phyloP scores from a whole-genome alignment of 306 rosid genomes.

The Citrullus mucosospermus region DNA sequence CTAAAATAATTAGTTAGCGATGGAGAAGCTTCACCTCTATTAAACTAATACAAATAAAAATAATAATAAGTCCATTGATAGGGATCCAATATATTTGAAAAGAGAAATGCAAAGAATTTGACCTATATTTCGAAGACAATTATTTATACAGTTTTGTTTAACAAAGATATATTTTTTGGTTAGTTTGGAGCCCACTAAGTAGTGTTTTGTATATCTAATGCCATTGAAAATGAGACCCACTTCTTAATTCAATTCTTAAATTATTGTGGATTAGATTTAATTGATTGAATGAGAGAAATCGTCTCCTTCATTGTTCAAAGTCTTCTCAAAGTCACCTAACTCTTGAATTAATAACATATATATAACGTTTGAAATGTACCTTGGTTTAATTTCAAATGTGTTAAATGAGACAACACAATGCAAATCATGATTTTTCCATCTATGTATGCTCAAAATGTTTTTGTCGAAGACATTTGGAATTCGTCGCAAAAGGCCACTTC shows the following conservation, averaged over 20 bases:
- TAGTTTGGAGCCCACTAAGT: slow-evolving; percentile 45
- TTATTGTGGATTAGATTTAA: background rate
- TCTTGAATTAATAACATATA: background rate
- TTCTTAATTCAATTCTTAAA: background rate
- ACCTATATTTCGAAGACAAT: slow-evolving; percentile 23
- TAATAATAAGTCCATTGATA: slow-evolving; percentile 6
- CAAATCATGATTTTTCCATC: background rate
- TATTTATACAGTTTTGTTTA: background rate
- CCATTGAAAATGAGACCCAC: slow-evolving; percentile 19
- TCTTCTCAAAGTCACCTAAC: background rate
- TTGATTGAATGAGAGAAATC: background rate
- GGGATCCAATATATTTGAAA: slow-evolving; percentile 26
- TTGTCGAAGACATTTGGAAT: too few species aligned
- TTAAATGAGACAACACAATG: background rate
- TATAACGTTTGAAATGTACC: too few species aligned
- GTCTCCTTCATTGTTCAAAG: background rate
- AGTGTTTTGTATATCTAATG: slow-evolving; percentile 20
- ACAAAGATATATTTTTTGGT: background rate
- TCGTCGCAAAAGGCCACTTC: too few species aligned
- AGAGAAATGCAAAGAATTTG: slow-evolving; percentile 20
- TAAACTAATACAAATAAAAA: too few species aligned
- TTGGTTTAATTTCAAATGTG: background rate
- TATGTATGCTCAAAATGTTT: too few species aligned
- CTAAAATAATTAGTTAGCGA: too few species aligned
- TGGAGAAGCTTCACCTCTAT: too few species aligned